Conservation (phyloP, 169 alveolate species). For the Plasmodium fragile region DNA sequence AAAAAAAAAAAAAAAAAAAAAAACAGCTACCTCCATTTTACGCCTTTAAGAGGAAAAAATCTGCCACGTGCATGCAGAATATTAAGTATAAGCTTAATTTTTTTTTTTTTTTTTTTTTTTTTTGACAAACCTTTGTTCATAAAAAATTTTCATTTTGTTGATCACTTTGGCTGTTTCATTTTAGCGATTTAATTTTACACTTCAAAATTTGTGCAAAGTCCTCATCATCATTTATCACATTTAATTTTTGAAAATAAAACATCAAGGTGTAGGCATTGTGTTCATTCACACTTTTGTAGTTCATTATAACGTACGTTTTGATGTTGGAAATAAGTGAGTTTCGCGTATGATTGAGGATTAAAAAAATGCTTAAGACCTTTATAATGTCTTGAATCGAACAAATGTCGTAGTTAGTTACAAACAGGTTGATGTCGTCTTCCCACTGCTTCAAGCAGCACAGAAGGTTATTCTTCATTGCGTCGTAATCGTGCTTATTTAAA, state of each 20-base stretch:
- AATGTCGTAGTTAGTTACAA: constrained; percentile 34
- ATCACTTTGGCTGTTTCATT: background rate
- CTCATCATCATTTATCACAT: constrained; percentile 48
- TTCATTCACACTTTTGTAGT: constrained; percentile 70
- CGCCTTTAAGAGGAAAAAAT: too few species aligned
- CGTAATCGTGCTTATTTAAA: constrained; percentile 3
- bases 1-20: constrained; percentile 5
- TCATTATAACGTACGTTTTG: constrained; percentile 40
- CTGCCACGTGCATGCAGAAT: too few species aligned
- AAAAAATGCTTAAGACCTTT: constrained; percentile 35
- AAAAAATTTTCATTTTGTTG: background rate
- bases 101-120: background rate
- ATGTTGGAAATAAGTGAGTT: constrained; percentile 21
- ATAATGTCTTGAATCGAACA: constrained; percentile 65
- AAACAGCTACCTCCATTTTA: too few species aligned
- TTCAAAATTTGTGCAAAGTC: constrained; percentile 53
- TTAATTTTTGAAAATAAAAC: constrained; percentile 61
- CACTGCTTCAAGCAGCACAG: constrained; percentile 25
- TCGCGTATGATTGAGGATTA: constrained; percentile 29
- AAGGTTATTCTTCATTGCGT: constrained; percentile 25
- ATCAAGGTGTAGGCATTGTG: constrained; percentile 48
- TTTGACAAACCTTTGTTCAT: background rate
- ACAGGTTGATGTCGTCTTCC: constrained; percentile 55
- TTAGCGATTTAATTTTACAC: constrained; percentile 47
- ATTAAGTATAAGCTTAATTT: too few species aligned